Evolutionary conservation across 2,329 filamentous ascomycete genomes (phyloP).

Genomic region (Colletotrichum aenigma): DNA sequence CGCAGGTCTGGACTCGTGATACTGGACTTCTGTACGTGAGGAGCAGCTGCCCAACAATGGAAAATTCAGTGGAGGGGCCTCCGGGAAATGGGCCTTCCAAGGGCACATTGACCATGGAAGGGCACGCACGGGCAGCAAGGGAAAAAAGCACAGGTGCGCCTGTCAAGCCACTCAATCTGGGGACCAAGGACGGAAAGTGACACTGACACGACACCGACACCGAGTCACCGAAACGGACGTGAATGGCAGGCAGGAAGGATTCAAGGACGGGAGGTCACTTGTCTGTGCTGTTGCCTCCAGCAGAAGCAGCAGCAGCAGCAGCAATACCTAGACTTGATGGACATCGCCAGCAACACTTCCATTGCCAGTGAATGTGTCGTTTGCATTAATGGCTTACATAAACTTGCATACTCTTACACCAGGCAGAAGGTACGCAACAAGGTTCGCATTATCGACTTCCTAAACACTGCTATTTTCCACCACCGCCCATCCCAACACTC

Average conservation of each 20-base stretch:
- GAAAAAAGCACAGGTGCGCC: not conserved
- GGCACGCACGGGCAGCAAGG: not conserved
- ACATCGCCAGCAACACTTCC: not conserved
- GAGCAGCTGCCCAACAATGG: not conserved
- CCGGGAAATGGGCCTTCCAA: not conserved
- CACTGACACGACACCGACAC: not conserved
- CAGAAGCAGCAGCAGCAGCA: not conserved
- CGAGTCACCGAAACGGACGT: not conserved
- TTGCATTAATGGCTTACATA: conserved; percentile 6
- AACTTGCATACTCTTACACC: not conserved
- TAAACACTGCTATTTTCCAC: not conserved
- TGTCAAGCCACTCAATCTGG: not conserved
- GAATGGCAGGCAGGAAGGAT: not conserved
- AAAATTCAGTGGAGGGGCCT: not conserved
- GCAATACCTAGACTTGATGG: not conserved
- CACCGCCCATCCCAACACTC: not conserved
- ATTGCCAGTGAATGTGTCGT: not conserved
- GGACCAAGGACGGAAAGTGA: not conserved
- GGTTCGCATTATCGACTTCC: conserved; percentile 7
- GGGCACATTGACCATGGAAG: not conserved
- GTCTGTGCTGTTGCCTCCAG: not conserved
- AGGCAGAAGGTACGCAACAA: not conserved
- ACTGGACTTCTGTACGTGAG: not conserved
- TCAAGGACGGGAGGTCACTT: not conserved
- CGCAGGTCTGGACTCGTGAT: not conserved